These are phyloP conservation scores for Hypoxylon sp. DNA, from an alignment of 2,329 filamentous ascomycete species.

Conservation along the genomic window DNA sequence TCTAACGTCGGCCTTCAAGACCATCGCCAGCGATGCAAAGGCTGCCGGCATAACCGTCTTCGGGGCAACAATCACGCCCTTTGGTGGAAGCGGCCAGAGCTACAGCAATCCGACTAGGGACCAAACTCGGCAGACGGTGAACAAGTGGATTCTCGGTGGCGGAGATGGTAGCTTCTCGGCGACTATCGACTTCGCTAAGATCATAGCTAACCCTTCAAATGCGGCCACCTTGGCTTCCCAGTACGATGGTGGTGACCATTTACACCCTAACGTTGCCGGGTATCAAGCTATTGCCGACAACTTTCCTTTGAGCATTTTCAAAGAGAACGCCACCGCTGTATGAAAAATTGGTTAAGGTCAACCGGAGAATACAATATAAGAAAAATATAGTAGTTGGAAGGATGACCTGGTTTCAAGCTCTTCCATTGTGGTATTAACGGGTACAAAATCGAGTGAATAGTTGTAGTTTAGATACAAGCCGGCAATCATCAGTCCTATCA, in stretches of 20 bases:
- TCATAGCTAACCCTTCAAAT: slow-evolving; percentile 66
- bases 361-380: neutral
- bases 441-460: neutral
- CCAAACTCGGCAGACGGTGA: slow-evolving; percentile 69
- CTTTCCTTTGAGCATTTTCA: slow-evolving; percentile 71
- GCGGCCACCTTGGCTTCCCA: slow-evolving; percentile 63
- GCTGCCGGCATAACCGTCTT: slow-evolving; percentile 69
- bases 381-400: neutral
- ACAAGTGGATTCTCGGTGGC: slow-evolving; percentile 71
- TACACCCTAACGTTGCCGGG: slow-evolving; percentile 73
- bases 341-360: neutral
- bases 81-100: slow-evolving; percentile 65
- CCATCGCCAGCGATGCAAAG: slow-evolving; percentile 70
- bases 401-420: neutral
- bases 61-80: slow-evolving; percentile 77
- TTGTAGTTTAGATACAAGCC: neutral
- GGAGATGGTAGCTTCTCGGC: slow-evolving; percentile 68
- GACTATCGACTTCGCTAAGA: slow-evolving; percentile 73
- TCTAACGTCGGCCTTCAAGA: slow-evolving; percentile 70
- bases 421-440: neutral
- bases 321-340: slow-evolving; percentile 28
- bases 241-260: slow-evolving; percentile 74
- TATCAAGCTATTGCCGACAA: slow-evolving; percentile 72
- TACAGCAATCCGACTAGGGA: slow-evolving; percentile 71
- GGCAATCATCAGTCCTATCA: neutral